These are phyloP conservation scores for Entomophthora muscae DNA, from an alignment of 371 early-diverging fungal species.

Conservation along the genomic window DNA sequence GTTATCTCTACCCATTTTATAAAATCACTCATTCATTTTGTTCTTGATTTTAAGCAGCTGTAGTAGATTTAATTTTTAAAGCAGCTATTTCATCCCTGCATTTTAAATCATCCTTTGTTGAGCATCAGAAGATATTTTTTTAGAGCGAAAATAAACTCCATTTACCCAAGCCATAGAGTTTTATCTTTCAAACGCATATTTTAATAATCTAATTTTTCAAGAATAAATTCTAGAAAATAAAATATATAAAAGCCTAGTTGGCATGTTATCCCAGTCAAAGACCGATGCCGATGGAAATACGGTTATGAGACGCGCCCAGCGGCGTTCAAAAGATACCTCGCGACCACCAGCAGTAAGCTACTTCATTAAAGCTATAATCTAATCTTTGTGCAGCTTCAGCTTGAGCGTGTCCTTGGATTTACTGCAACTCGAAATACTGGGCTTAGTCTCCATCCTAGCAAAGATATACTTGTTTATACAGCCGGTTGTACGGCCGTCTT, in stretches of 20 bases:
- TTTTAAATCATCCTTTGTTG: too few relatives aligned
- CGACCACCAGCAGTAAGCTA: not conserved
- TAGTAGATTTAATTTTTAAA: too few relatives aligned
- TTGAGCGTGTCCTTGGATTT: slow-evolving; percentile 41
- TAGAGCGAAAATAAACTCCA: too few relatives aligned
- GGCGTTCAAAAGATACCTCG: not conserved
- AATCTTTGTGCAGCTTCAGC: slow-evolving; percentile 23
- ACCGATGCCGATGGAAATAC: not conserved
- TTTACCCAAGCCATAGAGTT: too few relatives aligned
- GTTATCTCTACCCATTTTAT: too few relatives aligned
- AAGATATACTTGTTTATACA: slow-evolving; percentile 48
- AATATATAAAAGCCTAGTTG: not conserved
- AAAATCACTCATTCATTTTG: too few relatives aligned
- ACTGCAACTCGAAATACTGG: slow-evolving; percentile 34
- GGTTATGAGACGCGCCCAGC: not conserved
- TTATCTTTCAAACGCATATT: too few relatives aligned
- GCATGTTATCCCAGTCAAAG: not conserved
- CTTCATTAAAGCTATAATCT: not conserved
- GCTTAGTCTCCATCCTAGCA: slow-evolving; percentile 29
- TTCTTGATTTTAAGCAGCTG: too few relatives aligned
- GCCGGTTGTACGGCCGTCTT: slow-evolving; percentile 56
- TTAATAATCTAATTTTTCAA: too few relatives aligned
- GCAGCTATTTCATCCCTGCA: too few relatives aligned
- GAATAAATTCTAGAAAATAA: too few relatives aligned
- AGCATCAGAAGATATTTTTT: too few relatives aligned